Evolutionary conservation across 2,329 filamentous ascomycete species (phyloP).

Genomic region (Elsinoe necatrix): DNA sequence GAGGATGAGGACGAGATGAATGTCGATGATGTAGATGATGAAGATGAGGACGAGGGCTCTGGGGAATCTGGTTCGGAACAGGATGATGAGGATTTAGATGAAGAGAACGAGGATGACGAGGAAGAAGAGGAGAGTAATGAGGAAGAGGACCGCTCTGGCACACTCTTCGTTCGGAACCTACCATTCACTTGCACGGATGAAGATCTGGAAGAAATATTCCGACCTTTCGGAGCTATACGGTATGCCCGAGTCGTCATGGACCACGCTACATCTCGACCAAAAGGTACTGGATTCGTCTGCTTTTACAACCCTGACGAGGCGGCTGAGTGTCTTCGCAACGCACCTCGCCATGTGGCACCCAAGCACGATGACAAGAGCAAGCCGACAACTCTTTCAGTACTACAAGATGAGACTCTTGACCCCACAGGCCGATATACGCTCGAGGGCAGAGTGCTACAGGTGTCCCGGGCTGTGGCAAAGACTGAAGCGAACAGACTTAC

Average conservation of each 20-base stretch:
- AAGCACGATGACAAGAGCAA: constrained; percentile 23
- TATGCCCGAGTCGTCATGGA: constrained; percentile 92
- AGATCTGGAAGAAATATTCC: constrained; percentile 74
- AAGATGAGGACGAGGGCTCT: constrained; percentile 34
- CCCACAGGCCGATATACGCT: constrained; percentile 79
- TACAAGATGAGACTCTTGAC: constrained; percentile 79
- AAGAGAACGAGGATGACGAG: constrained; percentile 36
- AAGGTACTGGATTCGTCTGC: constrained; percentile 90
- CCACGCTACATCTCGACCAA: constrained; percentile 71
- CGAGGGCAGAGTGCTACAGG: constrained; percentile 76
- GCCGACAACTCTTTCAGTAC: constrained; percentile 62
- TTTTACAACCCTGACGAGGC: constrained; percentile 74
- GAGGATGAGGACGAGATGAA: constrained; percentile 31
- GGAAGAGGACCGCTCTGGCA: constrained; percentile 57
- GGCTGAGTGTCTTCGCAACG: constrained; percentile 63
- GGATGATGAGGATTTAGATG: constrained; percentile 35
- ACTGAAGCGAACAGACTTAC: constrained; percentile 68
- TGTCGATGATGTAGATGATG: constrained; percentile 36
- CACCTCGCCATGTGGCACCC: constrained; percentile 50
- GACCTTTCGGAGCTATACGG: constrained; percentile 75
- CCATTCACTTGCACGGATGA: constrained; percentile 84
- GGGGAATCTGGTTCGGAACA: constrained; percentile 30
- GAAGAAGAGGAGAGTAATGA: constrained; percentile 36
- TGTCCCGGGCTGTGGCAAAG: constrained; percentile 78
- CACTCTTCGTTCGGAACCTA: constrained; percentile 87